A percentile compares a stretch with the other conserved stretches of the same genome.
Conservation (phyloP, 306 rosid species). For the Cyclanthera cordifolia region DNA sequence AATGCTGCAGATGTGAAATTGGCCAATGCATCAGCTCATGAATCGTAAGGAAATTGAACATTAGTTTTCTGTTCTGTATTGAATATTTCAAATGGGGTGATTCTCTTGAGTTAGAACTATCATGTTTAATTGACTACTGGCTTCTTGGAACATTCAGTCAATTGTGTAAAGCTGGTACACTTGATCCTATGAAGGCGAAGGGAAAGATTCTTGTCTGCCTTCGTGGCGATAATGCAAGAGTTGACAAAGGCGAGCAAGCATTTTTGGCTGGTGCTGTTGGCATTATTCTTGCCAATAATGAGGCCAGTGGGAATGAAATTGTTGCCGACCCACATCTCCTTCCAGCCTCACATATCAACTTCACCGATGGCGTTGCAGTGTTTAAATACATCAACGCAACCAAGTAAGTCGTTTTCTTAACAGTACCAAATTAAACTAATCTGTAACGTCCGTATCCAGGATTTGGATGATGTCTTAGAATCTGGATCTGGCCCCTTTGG, state of each 20-base stretch:
- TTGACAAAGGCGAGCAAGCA: slow-evolving; percentile 79
- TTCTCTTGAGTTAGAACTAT: not conserved
- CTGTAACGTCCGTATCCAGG: no score
- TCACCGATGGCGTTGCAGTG: slow-evolving; percentile 31
- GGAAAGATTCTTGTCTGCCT: slow-evolving; percentile 77
- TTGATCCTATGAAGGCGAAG: slow-evolving; percentile 66
- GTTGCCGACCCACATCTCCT: slow-evolving; percentile 86
- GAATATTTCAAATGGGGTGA: not conserved
- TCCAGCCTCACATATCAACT: slow-evolving; percentile 70
- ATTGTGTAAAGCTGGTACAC: slow-evolving; percentile 64
- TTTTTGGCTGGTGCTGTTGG: slow-evolving; percentile 70
- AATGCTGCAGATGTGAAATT: slow-evolving; percentile 48
- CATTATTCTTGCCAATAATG: slow-evolving; percentile 70
- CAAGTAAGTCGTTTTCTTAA: slow-evolving; percentile 36
- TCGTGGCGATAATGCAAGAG: slow-evolving; percentile 72
- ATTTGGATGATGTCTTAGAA: no score
- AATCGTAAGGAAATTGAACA: slow-evolving; percentile 50
- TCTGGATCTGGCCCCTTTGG: no score
- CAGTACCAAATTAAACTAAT: not conserved
- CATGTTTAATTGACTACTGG: not conserved
- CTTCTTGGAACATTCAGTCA: slow-evolving; percentile 30
- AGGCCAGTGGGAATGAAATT: slow-evolving; percentile 46
- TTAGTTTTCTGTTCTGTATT: not conserved
- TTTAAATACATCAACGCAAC: slow-evolving; percentile 48
- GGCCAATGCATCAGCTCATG: slow-evolving; percentile 34